phyloP scores from a whole-genome alignment of 2,329 filamentous ascomycete genomes.

The Xylariaceae sp. region DNA sequence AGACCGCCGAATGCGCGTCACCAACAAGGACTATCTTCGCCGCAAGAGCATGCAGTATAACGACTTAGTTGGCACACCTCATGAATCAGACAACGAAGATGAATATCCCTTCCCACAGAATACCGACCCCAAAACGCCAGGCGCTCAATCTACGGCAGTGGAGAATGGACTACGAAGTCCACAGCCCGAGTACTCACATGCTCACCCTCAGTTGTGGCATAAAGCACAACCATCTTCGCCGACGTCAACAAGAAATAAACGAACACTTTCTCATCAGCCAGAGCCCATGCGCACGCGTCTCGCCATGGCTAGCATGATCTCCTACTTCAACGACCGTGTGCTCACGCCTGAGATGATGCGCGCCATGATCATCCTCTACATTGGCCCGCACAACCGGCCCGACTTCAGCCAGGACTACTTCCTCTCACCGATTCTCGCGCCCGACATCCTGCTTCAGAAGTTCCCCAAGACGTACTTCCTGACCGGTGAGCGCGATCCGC shows the following conservation, averaged over 20 bases:
- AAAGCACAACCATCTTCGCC: conserved; percentile 18
- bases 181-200: conserved; percentile 49
- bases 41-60: conserved; percentile 89
- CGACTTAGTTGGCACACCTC: conserved; percentile 76
- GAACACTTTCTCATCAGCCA: conserved; percentile 43
- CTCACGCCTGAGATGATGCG: conserved; percentile 98
- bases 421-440: conserved; percentile 83
- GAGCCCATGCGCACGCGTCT: conserved; percentile 74
- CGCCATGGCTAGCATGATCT: conserved; percentile 94
- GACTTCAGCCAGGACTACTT: conserved; percentile 91
- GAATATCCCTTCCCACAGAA: conserved; percentile 35
- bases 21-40: conserved; percentile 72
- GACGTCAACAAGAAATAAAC: conserved; percentile 13
- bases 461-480: conserved; percentile 95
- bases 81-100: conserved; percentile 72
- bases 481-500: conserved; percentile 88
- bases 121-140: conserved; percentile 10
- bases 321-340: conserved; percentile 94
- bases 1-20: conserved; percentile 72
- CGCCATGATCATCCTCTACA: conserved; percentile 97
- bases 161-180: conserved; percentile 26
- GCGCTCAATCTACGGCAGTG: conserved; percentile 5
- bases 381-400: conserved; percentile 87
- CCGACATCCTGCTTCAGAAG: conserved; percentile 73
- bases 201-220: conserved; percentile 35